A percentile compares a stretch with the other conserved stretches of the same genome.
These are phyloP conservation scores for Lachnellula suecica DNA, from an alignment of 2,329 filamentous ascomycete species.

Conservation along the genomic window DNA sequence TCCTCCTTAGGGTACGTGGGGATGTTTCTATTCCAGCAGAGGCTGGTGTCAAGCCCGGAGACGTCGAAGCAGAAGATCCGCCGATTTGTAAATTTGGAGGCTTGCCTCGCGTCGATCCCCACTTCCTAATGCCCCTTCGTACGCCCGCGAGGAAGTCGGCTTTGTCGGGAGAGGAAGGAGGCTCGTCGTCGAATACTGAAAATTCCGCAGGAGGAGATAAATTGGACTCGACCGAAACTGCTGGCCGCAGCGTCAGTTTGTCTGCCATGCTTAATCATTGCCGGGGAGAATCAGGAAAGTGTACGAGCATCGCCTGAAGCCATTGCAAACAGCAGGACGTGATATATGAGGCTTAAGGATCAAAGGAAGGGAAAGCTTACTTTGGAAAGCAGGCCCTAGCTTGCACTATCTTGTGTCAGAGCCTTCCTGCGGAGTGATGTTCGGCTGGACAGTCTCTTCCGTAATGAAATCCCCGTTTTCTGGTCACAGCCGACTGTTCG, in stretches of 20 bases:
- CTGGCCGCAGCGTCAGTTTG: slow-evolving; percentile 29
- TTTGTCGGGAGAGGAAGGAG: slow-evolving; percentile 15
- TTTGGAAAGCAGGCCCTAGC: slow-evolving; percentile 10
- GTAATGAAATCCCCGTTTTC: slow-evolving; percentile 5
- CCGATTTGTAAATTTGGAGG: slow-evolving; percentile 22
- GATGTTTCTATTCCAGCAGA: slow-evolving; percentile 14
- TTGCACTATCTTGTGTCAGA: slow-evolving; percentile 19
- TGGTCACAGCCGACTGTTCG: slow-evolving; percentile 1
- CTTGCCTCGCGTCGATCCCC: slow-evolving; percentile 28
- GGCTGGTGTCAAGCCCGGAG: slow-evolving; percentile 11
- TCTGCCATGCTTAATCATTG: slow-evolving; percentile 32
- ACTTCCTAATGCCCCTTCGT: slow-evolving; percentile 30
- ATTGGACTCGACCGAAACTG: slow-evolving; percentile 29
- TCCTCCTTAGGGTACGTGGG: slow-evolving; percentile 13
- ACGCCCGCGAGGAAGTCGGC: slow-evolving; percentile 30
- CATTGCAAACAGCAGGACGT: slow-evolving; percentile 11
- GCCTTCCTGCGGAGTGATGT: too few species aligned
- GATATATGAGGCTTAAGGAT: slow-evolving; percentile 11
- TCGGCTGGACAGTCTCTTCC: slow-evolving; percentile 1
- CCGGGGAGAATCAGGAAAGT: slow-evolving; percentile 12
- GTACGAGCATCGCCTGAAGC: slow-evolving; percentile 7
- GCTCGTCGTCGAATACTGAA: slow-evolving; percentile 22
- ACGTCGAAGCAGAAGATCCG: slow-evolving; percentile 13
- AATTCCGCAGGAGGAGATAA: slow-evolving; percentile 25
- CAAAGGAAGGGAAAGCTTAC: slow-evolving; percentile 10